Evolutionary conservation across 768 basidiomycete species (phyloP), one percentile per base, ranked within the genome.

Genomic region (Pisolithus orientalis): DNA sequence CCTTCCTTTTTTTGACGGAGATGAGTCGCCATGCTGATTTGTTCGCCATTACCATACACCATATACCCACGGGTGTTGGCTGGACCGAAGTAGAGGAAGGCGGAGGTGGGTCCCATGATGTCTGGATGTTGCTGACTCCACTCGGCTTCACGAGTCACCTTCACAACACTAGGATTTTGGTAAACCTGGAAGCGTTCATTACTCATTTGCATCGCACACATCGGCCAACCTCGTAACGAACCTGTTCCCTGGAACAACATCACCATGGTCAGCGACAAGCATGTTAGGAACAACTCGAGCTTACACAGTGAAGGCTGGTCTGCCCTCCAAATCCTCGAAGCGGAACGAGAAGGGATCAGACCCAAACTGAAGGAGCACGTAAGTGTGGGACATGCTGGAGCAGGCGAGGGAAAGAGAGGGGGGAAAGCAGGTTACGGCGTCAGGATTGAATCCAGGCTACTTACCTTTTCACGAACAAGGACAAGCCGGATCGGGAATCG

Each of bases 21-120:
- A 32, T 79, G 72, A 56, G 80, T 72, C 2, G 67, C 64, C 87
- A 91, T 90, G 6, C 76, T 68, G 39, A 75, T 63, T 28, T 75
- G 75, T 21, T 72, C 70, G 55, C 79, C 80, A 52, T 83, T 85
- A 4, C 88, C 87, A 52, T 88, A 89, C 40, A 79, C 75, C 48
- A 89, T 68, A 58, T 81, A 81, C 3, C 88, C 88, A 4, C 79
- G 76, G 3, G 73, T 59, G 50, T 73, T 76, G 39, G 72, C 72
- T 5, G 88, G 86, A 1, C 88, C 88, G 53, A 90, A 81, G 61
- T 87, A 90, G 55, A 89, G 78, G 63, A 77, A 87, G 5, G 88
- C 81, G 39, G 79, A 84, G 53, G 76, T 79, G n/a, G 88, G 88
- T n/a, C 88, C 88, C 82, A 88, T 84, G 56, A 89, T 82, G 44